A percentile compares a stretch with the other conserved stretches of the same genome.
Conservation (phyloP, 345 rosid species). For the Rhodamnia argentea region DNA sequence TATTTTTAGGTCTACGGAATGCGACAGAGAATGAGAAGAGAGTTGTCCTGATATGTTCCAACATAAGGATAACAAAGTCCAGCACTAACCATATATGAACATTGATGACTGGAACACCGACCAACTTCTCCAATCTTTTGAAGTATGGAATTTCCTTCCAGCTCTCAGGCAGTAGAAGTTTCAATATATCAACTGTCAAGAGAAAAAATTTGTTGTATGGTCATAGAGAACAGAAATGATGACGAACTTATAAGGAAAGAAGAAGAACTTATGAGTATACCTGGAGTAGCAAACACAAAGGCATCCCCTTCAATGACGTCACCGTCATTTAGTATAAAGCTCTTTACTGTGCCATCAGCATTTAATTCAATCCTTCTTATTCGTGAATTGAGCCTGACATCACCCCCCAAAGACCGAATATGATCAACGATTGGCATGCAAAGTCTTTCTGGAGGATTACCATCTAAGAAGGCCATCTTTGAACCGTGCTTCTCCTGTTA, state of each 20-base stretch:
- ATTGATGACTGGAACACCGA: constrained; percentile 96
- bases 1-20: background rate
- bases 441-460: constrained; percentile 93
- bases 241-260: background rate
- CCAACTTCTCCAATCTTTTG: constrained; percentile 79
- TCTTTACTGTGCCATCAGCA: constrained; percentile 71
- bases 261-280: constrained; percentile 20
- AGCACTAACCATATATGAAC: constrained; percentile 89
- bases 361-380: constrained; percentile 76
- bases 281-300: constrained; percentile 85
- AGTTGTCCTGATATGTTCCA: background rate
- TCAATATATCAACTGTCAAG: constrained; percentile 66
- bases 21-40: background rate
- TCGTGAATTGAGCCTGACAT: constrained; percentile 66
- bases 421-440: constrained; percentile 79
- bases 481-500: constrained; percentile 94
- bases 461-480: constrained; percentile 97
- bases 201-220: background rate
- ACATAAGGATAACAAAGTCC: background rate
- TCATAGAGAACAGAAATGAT: constrained; percentile 3
- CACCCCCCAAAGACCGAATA: constrained; percentile 74
- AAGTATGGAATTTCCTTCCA: constrained; percentile 84
- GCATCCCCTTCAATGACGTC: constrained; percentile 67
- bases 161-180: constrained; percentile 76
- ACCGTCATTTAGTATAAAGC: constrained; percentile 56